Evolutionary conservation across 495 filamentous ascomycete species (phyloP), one percentile per base, ranked within the genome.

Genomic region (Aspergillus biplanus): DNA sequence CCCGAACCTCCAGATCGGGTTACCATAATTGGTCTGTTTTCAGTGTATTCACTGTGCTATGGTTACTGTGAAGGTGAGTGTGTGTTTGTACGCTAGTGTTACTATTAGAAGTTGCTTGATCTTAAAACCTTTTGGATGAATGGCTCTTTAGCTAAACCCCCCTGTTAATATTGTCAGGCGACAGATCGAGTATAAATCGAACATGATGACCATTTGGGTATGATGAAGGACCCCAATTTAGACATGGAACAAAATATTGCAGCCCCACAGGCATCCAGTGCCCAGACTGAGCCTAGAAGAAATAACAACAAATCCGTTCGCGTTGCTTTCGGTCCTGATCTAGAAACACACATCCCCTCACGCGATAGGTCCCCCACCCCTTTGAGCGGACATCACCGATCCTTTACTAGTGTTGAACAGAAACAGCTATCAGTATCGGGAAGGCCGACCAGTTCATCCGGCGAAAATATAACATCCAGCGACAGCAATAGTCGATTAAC

Each of bases 311-410:
- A 76, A 65, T 75, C 77, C 6, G 79, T 73, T 32, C 77, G 79
- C 53, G 79, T 82, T 33, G 78, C 78, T 8, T 82, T 82, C 63
- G 79, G 75, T 48, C 77, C 78, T 3, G 78, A 78, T 13, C 58
- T 79, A 34, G 78, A 82, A 67, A 78, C 75, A 4, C 72, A 74
- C 18, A 78, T 79, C 39, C 76, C 79, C 53, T 60, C 78, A 33
- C 79, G 78, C 64, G 77, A 80, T 32, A 65, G 65, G 59, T 82
- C 78, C 31, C 79, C 79, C 31, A 69, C 71, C 11, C 76, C 79
- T 32, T 32, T 75, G 18, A 54, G 66, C 7, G 66, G 66, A 18
- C 79, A 80, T 52, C 78, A 79, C 59, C 72, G 78, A 56, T 79
- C 78, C 0, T 72, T 80, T 21, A 80, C 78, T 6, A 71, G 65